phyloP scores from a whole-genome alignment of 176 grass and related monocot species.

The Zizania latifolia region DNA sequence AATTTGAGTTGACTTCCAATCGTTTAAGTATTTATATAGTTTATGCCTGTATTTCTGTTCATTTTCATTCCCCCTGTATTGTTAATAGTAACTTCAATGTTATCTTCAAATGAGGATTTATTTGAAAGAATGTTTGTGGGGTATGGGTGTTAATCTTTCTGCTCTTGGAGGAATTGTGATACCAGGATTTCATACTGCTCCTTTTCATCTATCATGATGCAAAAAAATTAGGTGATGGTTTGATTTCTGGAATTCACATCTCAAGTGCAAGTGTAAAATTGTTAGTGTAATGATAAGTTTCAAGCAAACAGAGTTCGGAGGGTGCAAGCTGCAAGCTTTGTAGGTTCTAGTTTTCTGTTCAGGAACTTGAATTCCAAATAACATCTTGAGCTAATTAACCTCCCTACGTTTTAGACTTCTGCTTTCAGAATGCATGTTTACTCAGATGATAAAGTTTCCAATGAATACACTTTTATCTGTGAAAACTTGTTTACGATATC shows the following conservation, averaged over 20 bases:
- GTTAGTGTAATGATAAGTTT: no score
- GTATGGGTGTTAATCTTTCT: not conserved
- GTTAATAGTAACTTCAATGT: not conserved
- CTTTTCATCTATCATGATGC: not conserved
- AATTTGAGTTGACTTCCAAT: not conserved
- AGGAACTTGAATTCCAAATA: no score
- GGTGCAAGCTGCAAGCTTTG: no score
- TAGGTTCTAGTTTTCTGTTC: no score
- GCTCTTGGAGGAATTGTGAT: not conserved
- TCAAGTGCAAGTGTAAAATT: no score
- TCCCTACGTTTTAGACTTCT: no score
- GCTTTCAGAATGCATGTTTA: not conserved
- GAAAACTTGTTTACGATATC: no score
- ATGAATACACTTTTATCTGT: no score
- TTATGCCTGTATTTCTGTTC: not conserved
- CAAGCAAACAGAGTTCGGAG: no score
- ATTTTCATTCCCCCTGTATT: conserved; percentile 1
- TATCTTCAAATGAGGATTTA: conserved; percentile 3
- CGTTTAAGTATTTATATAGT: conserved; percentile 14
- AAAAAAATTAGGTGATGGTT: no score
- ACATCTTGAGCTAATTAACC: no score
- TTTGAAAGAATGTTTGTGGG: not conserved
- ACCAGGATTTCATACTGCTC: not conserved
- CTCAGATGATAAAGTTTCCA: not conserved
- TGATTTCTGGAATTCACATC: no score